Evolutionary conservation across 148 eudicot genomes (phyloP).

Genomic region (Drosera capensis): DNA sequence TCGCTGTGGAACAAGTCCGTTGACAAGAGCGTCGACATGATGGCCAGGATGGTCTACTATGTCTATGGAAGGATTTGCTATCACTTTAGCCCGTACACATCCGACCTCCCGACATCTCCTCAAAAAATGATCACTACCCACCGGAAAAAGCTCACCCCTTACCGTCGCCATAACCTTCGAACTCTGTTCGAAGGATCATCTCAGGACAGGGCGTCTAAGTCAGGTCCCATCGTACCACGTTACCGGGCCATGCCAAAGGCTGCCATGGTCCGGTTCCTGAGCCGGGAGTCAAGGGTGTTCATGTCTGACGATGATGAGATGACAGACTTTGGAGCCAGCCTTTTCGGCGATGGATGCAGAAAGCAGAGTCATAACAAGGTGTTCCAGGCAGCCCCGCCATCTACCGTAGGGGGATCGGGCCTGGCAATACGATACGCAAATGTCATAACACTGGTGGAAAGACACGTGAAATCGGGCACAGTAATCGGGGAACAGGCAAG

Average conservation of each 20-base stretch:
- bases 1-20: conserved; percentile 76
- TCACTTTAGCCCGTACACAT: conserved; percentile 29
- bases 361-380: conserved; percentile 33
- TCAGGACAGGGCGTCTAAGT: conserved; percentile 42
- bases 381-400: conserved; percentile 37
- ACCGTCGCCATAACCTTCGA: conserved; percentile 3
- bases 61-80: conserved; percentile 46
- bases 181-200: conserved; percentile 26
- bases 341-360: conserved; percentile 31
- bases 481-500: conserved; percentile 87
- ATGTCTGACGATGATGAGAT: conserved; percentile 25
- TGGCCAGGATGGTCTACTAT: conserved; percentile 75
- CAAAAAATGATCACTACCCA: conserved; percentile 4
- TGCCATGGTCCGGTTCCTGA: conserved; percentile 67
- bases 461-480: conserved; percentile 69
- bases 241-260: too few relatives aligned
- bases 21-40: conserved; percentile 67
- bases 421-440: conserved; percentile 86
- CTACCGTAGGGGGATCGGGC: conserved; percentile 80
- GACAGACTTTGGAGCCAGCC: conserved; percentile 39
- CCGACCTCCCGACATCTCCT: conserved; percentile 10
- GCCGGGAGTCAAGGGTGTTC: conserved; percentile 53
- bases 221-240: too few relatives aligned
- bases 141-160: conserved; percentile 6
- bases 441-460: conserved; percentile 67